These are phyloP conservation scores for Lenwebbia sp. DNA, from an alignment of 345 rosid species.

Conservation along the genomic window DNA sequence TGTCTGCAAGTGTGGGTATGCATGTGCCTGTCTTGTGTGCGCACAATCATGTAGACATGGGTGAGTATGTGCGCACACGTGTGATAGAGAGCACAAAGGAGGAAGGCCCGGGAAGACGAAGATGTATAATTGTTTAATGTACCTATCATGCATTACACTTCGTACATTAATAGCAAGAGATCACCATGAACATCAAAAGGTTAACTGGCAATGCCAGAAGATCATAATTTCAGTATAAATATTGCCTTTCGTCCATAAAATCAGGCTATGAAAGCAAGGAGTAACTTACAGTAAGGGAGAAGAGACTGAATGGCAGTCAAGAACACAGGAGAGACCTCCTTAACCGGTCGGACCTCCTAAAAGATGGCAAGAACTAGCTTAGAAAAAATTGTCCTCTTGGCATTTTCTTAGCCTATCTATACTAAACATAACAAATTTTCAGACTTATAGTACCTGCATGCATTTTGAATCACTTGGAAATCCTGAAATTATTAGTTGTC, in stretches of 20 bases:
- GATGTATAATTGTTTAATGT: not conserved
- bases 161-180: not conserved
- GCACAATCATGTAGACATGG: not conserved
- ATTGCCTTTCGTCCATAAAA: not conserved
- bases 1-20: not conserved
- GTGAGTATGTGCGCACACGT: not conserved
- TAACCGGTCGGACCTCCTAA: constrained; percentile 80
- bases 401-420: not conserved
- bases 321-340: constrained; percentile 79
- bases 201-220: not conserved
- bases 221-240: not conserved
- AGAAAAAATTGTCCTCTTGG: not conserved
- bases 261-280: not conserved
- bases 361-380: constrained; percentile 6
- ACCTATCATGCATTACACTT: not conserved
- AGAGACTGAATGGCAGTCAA: constrained; percentile 71
- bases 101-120: not conserved
- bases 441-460: constrained; percentile 42
- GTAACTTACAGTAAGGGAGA: constrained; percentile 80
- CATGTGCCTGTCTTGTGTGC: not conserved
- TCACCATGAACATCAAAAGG: not conserved
- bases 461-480: constrained; percentile 80
- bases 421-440: not conserved
- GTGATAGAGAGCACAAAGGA: not conserved
- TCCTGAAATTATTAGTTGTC: constrained; percentile 78